Conservation (phyloP, 208 protist genomes). For the Crithidia sp. region DNA sequence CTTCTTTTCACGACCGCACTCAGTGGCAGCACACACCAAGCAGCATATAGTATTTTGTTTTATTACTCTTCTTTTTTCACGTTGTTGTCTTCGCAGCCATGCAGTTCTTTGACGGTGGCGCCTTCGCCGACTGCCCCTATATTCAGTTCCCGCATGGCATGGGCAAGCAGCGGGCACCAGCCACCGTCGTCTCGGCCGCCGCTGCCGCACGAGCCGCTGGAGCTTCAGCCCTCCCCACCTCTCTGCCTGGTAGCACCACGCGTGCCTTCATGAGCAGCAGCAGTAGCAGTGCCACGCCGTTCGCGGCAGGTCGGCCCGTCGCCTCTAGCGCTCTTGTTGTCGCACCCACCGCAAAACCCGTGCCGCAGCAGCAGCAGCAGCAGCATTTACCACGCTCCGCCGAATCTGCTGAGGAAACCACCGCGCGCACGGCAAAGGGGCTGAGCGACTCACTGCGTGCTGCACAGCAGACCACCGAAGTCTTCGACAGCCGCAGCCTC, state of each 20-base stretch:
- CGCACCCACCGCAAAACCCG: no score
- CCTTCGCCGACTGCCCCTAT: constrained; percentile 67
- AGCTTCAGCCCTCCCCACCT: no score
- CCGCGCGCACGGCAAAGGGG: constrained; percentile 43
- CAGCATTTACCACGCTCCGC: not conserved
- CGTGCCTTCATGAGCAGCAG: no score
- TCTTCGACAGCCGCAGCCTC: constrained; percentile 45
- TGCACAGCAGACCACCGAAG: constrained; percentile 23
- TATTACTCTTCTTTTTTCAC: no score
- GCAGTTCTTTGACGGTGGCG: constrained; percentile 62
- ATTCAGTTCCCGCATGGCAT: constrained; percentile 72
- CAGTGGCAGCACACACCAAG: no score
- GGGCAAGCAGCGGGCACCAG: constrained; percentile 35
- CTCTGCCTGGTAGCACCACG: no score
- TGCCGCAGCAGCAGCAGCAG: constrained; percentile 3
- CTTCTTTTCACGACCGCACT: no score
- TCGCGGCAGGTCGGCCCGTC: no score
- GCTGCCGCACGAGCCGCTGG: not conserved
- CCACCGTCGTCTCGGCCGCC: constrained; percentile 10
- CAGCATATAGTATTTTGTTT: no score
- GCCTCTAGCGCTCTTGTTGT: no score
- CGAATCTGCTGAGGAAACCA: constrained; percentile 32
- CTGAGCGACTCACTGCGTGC: constrained; percentile 36
- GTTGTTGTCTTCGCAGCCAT: not conserved
- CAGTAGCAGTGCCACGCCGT: no score